Conservation (phyloP, 306 rosid species). For the Fragaria ananassa region DNA sequence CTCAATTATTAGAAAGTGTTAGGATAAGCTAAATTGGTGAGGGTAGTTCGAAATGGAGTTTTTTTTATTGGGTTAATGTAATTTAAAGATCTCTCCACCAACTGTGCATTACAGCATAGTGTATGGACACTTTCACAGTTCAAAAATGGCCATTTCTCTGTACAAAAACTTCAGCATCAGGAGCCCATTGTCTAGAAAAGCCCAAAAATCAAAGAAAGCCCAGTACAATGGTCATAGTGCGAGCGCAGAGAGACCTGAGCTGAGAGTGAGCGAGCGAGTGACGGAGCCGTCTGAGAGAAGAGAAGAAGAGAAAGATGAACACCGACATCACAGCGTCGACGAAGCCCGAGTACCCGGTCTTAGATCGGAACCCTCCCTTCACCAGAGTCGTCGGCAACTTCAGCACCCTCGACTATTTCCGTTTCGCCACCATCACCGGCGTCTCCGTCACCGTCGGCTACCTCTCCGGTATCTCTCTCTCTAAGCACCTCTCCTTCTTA, state of each 20-base stretch:
- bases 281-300: neutral
- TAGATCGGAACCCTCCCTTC: slow-evolving; percentile 96
- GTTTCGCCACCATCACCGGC: slow-evolving; percentile 83
- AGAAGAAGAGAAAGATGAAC: slow-evolving; percentile 50
- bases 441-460: slow-evolving; percentile 94
- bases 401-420: slow-evolving; percentile 77
- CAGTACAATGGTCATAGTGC: neutral
- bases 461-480: slow-evolving; percentile 56
- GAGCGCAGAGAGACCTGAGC: too few relatives aligned
- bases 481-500: neutral
- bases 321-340: slow-evolving; percentile 86
- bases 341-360: slow-evolving; percentile 78
- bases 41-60: too few relatives aligned
- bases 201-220: neutral
- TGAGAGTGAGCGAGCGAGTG: neutral
- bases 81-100: too few relatives aligned
- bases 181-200: neutral
- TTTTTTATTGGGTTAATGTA: too few relatives aligned
- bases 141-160: too few relatives aligned
- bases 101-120: too few relatives aligned
- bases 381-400: slow-evolving; percentile 82
- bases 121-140: too few relatives aligned
- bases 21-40: too few relatives aligned
- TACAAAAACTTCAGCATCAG: too few relatives aligned
- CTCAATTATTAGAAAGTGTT: too few relatives aligned